These are phyloP conservation scores for Myxozyma neotropica DNA, from an alignment of 805 yeast genomes.

Conservation along the genomic window DNA sequence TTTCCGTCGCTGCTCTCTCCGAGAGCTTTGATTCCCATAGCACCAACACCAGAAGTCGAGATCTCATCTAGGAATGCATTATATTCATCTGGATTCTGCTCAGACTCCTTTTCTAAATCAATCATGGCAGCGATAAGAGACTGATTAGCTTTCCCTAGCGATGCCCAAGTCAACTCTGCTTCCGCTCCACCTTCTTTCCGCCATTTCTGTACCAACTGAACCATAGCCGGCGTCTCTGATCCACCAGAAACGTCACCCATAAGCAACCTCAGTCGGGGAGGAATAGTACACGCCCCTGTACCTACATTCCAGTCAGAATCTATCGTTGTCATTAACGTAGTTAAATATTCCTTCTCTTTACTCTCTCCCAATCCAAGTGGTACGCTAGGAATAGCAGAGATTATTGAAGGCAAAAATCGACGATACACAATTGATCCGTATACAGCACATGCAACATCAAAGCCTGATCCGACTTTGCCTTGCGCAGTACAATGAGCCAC, in stretches of 20 bases:
- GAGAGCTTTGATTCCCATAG: neutral
- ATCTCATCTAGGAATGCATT: constrained; percentile 22
- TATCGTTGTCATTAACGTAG: constrained; percentile 37
- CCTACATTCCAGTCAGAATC: constrained; percentile 58
- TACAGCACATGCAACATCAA: constrained; percentile 94
- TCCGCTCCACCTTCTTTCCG: constrained; percentile 43
- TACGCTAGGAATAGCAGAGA: constrained; percentile 41
- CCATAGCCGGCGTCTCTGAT: constrained; percentile 91
- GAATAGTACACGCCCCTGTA: constrained; percentile 61
- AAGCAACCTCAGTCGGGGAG: constrained; percentile 65
- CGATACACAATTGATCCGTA: constrained; percentile 84
- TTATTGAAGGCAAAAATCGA: constrained; percentile 63
- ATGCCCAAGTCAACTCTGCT: constrained; percentile 55
- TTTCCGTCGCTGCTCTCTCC: neutral
- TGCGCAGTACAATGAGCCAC: constrained; percentile 92
- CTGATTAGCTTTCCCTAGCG: constrained; percentile 62
- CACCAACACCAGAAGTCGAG: constrained; percentile 6
- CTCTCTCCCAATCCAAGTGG: constrained; percentile 34
- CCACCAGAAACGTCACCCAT: constrained; percentile 96
- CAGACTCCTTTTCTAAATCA: constrained; percentile 45
- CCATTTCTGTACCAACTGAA: constrained; percentile 76
- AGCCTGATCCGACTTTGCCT: constrained; percentile 94
- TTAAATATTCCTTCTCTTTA: constrained; percentile 29
- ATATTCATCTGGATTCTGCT: constrained; percentile 46
- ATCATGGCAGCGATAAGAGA: constrained; percentile 54